Conservation (phyloP, 116 monocot genomes). For the Iris pallida region DNA sequence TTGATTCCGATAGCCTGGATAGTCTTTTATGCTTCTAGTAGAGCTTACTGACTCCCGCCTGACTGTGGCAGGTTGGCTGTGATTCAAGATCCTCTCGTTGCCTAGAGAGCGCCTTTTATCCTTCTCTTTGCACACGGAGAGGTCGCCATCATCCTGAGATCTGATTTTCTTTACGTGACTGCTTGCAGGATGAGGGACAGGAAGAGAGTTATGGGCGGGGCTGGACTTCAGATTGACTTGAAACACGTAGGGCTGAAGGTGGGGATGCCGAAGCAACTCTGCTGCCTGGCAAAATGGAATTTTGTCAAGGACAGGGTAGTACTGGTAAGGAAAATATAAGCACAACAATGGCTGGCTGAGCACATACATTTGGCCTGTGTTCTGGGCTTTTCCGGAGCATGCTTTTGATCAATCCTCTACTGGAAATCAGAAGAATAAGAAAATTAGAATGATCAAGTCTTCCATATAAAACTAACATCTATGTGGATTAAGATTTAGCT, state of each 20-base stretch:
- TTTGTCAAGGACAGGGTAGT: neutral
- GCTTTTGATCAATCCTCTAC: constrained; percentile 81
- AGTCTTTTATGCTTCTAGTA: constrained; percentile 40
- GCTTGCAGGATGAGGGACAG: constrained; percentile 20
- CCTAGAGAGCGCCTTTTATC: constrained; percentile 41
- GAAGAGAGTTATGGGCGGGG: constrained; percentile 34
- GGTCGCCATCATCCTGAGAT: constrained; percentile 40
- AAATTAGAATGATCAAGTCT: neutral
- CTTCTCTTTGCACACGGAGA: constrained; percentile 24
- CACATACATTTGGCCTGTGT: constrained; percentile 78
- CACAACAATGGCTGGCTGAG: neutral
- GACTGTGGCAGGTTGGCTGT: constrained; percentile 15
- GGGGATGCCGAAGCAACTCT: constrained; percentile 75
- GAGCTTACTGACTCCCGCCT: constrained; percentile 27
- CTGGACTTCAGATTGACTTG: constrained; percentile 57
- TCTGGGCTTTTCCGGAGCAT: constrained; percentile 90
- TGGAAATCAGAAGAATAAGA: constrained; percentile 20
- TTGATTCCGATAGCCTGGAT: constrained; percentile 26
- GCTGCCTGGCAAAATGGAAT: constrained; percentile 51
- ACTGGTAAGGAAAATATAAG: neutral
- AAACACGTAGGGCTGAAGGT: constrained; percentile 75
- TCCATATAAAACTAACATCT: neutral
- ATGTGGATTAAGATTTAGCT: neutral
- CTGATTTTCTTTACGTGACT: constrained; percentile 34
- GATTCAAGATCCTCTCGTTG: constrained; percentile 35